Conservation (phyloP, 352 stramenopile genomes). For the Albugo candida region DNA sequence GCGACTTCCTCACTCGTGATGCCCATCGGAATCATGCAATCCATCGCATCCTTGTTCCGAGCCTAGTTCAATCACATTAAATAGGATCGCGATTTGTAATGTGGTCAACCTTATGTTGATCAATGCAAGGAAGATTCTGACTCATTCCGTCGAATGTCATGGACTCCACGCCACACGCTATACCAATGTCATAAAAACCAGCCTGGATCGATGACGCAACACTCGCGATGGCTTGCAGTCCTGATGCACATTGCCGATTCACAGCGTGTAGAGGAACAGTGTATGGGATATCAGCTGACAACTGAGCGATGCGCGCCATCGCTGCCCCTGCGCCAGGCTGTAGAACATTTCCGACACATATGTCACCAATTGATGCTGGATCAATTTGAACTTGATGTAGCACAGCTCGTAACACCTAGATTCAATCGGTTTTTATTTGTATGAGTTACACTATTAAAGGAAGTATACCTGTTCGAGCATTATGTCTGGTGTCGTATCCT, state of each 20-base stretch:
- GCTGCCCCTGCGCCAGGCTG: conserved; percentile 50
- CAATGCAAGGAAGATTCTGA: neutral
- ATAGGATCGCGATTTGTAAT: too few species aligned
- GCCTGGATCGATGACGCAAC: conserved; percentile 59
- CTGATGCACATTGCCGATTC: conserved; percentile 78
- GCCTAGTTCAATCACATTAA: too few species aligned
- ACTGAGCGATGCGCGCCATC: conserved; percentile 65
- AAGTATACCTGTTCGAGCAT: conserved; percentile 43
- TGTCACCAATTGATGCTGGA: conserved; percentile 48
- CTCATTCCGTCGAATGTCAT: conserved; percentile 38
- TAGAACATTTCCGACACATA: conserved; percentile 76
- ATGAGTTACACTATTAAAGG: too few species aligned
- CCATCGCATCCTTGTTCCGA: conserved; percentile 32
- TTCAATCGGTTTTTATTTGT: too few species aligned
- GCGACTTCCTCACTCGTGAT: conserved; percentile 78
- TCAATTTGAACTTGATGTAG: conserved; percentile 70
- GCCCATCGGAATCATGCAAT: conserved; percentile 73
- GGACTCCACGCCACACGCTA: conserved; percentile 71
- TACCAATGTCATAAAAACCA: conserved; percentile 70
- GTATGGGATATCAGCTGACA: conserved; percentile 60
- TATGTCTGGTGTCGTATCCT: conserved; percentile 82
- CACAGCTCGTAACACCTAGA: conserved; percentile 53
- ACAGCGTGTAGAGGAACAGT: conserved; percentile 48
- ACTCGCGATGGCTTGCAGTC: conserved; percentile 67
- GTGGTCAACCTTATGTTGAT: conserved; percentile 4